Conservation (phyloP, 345 rosid genomes). For the Gossypium bickii region DNA sequence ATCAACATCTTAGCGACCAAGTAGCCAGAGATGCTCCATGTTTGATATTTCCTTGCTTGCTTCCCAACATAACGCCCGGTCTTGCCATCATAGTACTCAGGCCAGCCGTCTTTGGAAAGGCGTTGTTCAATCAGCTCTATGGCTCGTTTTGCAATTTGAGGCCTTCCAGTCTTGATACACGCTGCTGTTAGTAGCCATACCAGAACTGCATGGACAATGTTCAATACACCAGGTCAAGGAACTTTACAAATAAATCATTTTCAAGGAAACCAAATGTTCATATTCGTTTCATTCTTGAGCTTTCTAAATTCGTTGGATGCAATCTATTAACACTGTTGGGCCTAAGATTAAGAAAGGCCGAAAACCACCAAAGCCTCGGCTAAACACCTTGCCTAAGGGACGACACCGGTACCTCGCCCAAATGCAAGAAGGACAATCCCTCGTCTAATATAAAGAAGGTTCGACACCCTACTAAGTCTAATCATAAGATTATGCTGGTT, state of each 20-base stretch:
- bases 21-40: conserved; percentile 26
- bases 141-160: not conserved
- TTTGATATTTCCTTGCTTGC: conserved; percentile 50
- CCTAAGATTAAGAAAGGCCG: too few species aligned
- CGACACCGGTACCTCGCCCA: too few species aligned
- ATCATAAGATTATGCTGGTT: too few species aligned
- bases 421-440: too few species aligned
- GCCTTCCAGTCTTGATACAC: not conserved
- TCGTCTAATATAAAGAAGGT: too few species aligned
- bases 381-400: too few species aligned
- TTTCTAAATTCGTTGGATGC: not conserved
- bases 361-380: too few species aligned
- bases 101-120: conserved; percentile 16
- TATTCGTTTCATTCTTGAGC: not conserved
- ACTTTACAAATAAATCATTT: not conserved
- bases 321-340: too few species aligned
- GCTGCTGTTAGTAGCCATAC: conserved; percentile 49
- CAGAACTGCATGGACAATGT: conserved; percentile 21
- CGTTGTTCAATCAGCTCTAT: not conserved
- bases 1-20: conserved; percentile 4
- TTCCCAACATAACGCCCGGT: conserved; percentile 44
- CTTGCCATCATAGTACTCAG: conserved; percentile 25
- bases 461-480: too few species aligned
- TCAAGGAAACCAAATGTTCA: not conserved
- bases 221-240: not conserved